A percentile compares a stretch with the other conserved stretches of the same genome.
Evolutionary conservation across 208 protist species (phyloP).

Genomic region (Trypanosoma melophagium): DNA sequence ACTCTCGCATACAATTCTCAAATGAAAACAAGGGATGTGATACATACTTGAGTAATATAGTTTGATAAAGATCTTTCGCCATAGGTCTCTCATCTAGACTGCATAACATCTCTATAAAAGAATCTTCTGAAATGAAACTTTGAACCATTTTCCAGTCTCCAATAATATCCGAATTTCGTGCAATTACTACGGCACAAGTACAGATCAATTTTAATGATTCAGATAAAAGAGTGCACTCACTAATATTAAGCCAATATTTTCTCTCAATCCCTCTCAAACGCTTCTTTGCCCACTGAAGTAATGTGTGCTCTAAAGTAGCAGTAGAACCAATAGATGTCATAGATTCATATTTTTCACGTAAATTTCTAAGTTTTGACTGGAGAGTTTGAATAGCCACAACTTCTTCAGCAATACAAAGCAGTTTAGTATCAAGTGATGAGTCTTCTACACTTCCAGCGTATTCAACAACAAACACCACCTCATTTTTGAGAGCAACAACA

Average conservation of each 20-base stretch:
- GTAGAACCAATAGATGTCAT: neutral
- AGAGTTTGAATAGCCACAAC: slow-evolving; percentile 17
- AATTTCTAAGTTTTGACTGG: slow-evolving; percentile 15
- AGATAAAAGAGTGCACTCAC: neutral
- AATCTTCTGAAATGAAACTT: neutral
- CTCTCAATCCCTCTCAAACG: slow-evolving; percentile 6
- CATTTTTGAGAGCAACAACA: slow-evolving; percentile 10
- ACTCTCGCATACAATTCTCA: slow-evolving; percentile 21
- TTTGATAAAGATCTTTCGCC: slow-evolving; percentile 11
- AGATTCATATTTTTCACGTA: slow-evolving; percentile 8
- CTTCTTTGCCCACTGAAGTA: slow-evolving; percentile 21
- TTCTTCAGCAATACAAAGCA: slow-evolving; percentile 14
- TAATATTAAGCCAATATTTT: slow-evolving; percentile 12
- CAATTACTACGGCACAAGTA: slow-evolving; percentile 9
- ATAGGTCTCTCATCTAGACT: slow-evolving; percentile 15
- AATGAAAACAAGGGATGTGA: slow-evolving; percentile 21
- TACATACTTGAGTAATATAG: slow-evolving; percentile 26
- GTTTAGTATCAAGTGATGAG: slow-evolving; percentile 16
- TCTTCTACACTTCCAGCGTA: slow-evolving; percentile 13
- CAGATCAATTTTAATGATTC: slow-evolving; percentile 4
- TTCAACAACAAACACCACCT: slow-evolving; percentile 7
- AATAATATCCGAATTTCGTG: slow-evolving; percentile 1
- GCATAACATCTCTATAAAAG: slow-evolving; percentile 17
- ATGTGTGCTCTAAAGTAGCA: neutral
- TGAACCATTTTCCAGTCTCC: slow-evolving; percentile 5